phyloP scores from a whole-genome alignment of 371 early-diverging fungal genomes.

The Capniomyces stellatus region DNA sequence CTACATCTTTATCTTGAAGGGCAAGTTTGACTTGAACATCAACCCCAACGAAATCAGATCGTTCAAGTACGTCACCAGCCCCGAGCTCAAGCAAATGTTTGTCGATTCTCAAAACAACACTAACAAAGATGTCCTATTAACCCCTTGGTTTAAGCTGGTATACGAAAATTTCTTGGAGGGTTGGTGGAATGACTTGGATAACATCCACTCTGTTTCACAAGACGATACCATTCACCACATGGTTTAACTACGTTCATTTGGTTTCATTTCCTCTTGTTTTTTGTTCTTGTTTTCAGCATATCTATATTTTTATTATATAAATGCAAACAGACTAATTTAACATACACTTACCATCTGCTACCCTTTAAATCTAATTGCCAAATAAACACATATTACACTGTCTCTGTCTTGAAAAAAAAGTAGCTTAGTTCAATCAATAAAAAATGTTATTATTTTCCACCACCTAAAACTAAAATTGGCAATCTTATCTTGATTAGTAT shows the following conservation, averaged over 20 bases:
- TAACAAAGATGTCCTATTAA: conserved; percentile 33
- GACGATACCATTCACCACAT: conserved; percentile 46
- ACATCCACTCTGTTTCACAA: conserved; percentile 42
- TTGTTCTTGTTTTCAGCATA: too few relatives aligned
- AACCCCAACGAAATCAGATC: conserved; percentile 72
- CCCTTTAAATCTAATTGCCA: too few relatives aligned
- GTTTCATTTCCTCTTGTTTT: too few relatives aligned
- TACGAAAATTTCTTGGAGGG: conserved; percentile 73
- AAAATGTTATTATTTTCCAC: too few relatives aligned
- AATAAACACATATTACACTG: too few relatives aligned
- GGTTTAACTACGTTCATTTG: not conserved
- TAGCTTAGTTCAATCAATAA: too few relatives aligned
- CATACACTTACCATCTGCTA: too few relatives aligned
- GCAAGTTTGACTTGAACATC: conserved; percentile 37
- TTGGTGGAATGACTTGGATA: conserved; percentile 84
- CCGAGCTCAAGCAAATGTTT: conserved; percentile 55
- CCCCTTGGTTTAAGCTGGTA: conserved; percentile 94
- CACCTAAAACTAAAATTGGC: too few relatives aligned
- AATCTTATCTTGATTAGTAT: too few relatives aligned
- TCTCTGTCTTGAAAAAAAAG: too few relatives aligned
- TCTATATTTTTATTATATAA: too few relatives aligned
- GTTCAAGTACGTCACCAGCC: conserved; percentile 48
- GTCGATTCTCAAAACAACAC: conserved; percentile 31
- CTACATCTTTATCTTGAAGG: conserved; percentile 69
- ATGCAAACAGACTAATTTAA: too few relatives aligned